A percentile compares a stretch with the other conserved stretches of the same genome.
phyloP scores from a whole-genome alignment of 1,139 yeast genomes.

The Blastobotrys proliferans region DNA sequence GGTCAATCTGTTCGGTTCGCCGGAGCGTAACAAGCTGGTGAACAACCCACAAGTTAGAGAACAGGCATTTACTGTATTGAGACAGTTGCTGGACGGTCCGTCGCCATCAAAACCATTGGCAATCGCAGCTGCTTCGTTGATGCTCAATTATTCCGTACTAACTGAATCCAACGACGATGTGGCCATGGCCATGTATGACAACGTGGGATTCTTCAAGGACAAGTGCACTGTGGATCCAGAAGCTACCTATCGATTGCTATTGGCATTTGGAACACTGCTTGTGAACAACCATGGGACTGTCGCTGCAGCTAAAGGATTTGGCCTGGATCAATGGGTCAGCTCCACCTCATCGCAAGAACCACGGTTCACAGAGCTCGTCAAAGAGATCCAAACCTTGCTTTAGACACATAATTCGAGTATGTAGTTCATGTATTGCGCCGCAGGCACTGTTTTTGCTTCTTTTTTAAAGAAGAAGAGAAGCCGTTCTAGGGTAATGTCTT shows the following conservation, averaged over 20 bases:
- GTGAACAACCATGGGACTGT: constrained; percentile 17
- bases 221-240: constrained; percentile 40
- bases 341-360: constrained; percentile 1
- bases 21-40: constrained; percentile 44
- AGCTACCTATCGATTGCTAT: constrained; percentile 51
- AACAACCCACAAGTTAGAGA: constrained; percentile 31
- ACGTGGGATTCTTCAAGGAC: constrained; percentile 24
- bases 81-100: constrained; percentile 26
- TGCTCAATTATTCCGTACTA: constrained; percentile 48
- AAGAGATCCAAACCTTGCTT: not conserved
- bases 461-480: too few relatives aligned
- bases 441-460: too few relatives aligned
- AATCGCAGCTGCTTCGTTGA: constrained; percentile 49
- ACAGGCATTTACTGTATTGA: constrained; percentile 30
- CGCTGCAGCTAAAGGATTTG: constrained; percentile 16
- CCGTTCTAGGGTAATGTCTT: too few relatives aligned
- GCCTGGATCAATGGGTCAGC: constrained; percentile 14
- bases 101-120: constrained; percentile 21
- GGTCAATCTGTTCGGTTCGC: constrained; percentile 44
- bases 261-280: constrained; percentile 49
- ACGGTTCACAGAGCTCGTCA: constrained; percentile 8
- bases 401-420: too few relatives aligned
- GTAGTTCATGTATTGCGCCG: too few relatives aligned
- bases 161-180: constrained; percentile 26
- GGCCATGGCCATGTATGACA: constrained; percentile 29